Conservation (phyloP, 2,329 filamentous ascomycete genomes). For the Raffaelea ambrosiae region DNA sequence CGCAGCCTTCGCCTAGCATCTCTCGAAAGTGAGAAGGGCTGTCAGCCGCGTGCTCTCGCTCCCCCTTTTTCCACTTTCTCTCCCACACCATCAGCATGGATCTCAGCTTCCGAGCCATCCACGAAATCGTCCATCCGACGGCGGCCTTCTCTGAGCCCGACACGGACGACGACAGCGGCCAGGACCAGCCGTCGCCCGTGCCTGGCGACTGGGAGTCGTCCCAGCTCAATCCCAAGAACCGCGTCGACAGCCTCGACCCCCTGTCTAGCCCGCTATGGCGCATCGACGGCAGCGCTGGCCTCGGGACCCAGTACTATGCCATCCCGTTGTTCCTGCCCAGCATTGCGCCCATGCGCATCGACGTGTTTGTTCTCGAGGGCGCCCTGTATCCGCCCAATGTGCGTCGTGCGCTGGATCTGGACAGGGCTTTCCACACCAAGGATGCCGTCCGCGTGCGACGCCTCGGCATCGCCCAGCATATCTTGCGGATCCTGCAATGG, state of each 20-base stretch:
- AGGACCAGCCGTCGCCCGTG: background rate
- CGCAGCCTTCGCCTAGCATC: too few relatives aligned
- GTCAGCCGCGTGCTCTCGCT: too few relatives aligned
- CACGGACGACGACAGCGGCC: background rate
- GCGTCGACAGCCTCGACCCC: slow-evolving; percentile 46
- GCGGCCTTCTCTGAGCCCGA: slow-evolving; percentile 33
- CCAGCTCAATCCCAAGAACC: slow-evolving; percentile 50
- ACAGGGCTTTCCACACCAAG: slow-evolving; percentile 46
- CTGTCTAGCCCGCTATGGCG: slow-evolving; percentile 41
- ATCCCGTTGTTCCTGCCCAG: slow-evolving; percentile 41
- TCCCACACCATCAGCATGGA: slow-evolving; percentile 33
- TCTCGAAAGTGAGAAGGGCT: too few relatives aligned
- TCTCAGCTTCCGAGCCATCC: slow-evolving; percentile 41
- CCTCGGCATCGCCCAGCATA: slow-evolving; percentile 43
- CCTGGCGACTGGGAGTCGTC: slow-evolving; percentile 36
- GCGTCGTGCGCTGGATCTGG: slow-evolving; percentile 38
- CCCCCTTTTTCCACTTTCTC: too few relatives aligned
- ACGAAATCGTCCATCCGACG: slow-evolving; percentile 50
- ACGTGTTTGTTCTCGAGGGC: slow-evolving; percentile 47
- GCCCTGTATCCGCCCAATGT: slow-evolving; percentile 26
- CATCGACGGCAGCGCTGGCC: slow-evolving; percentile 48
- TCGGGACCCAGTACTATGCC: slow-evolving; percentile 50
- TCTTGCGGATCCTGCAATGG: slow-evolving; percentile 43
- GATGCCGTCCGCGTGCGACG: slow-evolving; percentile 36
- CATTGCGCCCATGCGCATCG: slow-evolving; percentile 44